Percentiles rank a stretch among this genome's conserved stretches.
Evolutionary conservation across 768 basidiomycete species (phyloP).

Genomic region (Lactifluus pinguis): DNA sequence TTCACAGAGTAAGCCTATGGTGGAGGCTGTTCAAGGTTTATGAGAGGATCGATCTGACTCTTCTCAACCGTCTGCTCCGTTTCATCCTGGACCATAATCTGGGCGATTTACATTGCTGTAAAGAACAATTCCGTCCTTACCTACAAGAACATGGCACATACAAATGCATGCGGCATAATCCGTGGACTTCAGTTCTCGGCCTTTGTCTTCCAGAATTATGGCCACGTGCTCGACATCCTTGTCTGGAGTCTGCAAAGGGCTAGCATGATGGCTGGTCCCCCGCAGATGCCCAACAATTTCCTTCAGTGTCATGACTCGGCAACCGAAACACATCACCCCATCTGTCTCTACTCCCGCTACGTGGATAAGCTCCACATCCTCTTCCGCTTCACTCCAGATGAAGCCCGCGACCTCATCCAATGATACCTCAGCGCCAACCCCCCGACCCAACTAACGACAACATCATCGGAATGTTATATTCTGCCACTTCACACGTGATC

Average conservation of each 20-base stretch:
- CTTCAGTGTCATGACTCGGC: conserved; percentile 91
- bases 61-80: conserved; percentile 90
- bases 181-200: conserved; percentile 97
- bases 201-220: no score
- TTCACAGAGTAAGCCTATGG: conserved; percentile 99
- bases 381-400: conserved; percentile 98
- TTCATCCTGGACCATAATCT: conserved; percentile 97
- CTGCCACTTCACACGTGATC: no score
- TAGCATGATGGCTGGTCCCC: conserved; percentile 98
- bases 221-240: conserved; percentile 90
- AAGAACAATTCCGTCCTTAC: conserved; percentile 97
- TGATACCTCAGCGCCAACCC: conserved; percentile 96
- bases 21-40: no score
- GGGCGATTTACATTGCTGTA: conserved; percentile 97
- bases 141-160: conserved; percentile 97
- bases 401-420: conserved; percentile 95
- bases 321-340: no score
- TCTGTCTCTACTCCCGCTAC: no score
- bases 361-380: conserved; percentile 92
- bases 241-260: conserved; percentile 96
- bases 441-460: conserved; percentile 98
- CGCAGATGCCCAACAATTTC: conserved; percentile 97
- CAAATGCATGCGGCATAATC: conserved; percentile 94
- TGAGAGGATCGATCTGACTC: no score
- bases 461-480: conserved; percentile 92